Evolutionary conservation across 2,329 filamentous ascomycete species (phyloP).

Genomic region (Fusarium sp.): DNA sequence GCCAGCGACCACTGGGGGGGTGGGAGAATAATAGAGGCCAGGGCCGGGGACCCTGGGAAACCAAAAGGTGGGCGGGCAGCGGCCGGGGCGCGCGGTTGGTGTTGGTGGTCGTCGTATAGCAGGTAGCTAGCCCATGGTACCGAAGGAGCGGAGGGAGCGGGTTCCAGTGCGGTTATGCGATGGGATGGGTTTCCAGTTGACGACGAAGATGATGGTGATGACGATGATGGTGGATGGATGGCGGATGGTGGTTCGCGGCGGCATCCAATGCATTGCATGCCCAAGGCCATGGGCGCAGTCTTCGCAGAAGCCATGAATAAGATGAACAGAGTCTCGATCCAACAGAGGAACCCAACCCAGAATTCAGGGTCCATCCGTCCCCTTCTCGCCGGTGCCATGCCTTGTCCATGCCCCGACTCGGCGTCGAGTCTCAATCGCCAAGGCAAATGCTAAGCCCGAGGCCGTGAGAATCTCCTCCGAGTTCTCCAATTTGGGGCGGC

Average conservation of each 20-base stretch:
- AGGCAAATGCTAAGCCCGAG: constrained; percentile 15
- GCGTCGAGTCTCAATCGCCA: constrained; percentile 33
- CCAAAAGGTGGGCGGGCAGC: constrained; percentile 32
- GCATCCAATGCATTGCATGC: not conserved
- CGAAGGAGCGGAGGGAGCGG: constrained; percentile 11
- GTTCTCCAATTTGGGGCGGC: constrained; percentile 37
- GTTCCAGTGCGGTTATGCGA: constrained; percentile 20
- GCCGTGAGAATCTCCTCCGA: constrained; percentile 15
- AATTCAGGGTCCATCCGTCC: constrained; percentile 1
- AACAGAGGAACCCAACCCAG: not conserved
- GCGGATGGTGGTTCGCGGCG: not conserved
- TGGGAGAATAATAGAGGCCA: constrained; percentile 20
- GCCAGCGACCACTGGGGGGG: constrained; percentile 24
- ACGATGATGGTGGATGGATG: not conserved
- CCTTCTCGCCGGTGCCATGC: not conserved
- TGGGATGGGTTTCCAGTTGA: constrained; percentile 2
- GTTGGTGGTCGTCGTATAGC: constrained; percentile 23
- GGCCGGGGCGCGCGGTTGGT: constrained; percentile 41
- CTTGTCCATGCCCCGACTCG: constrained; percentile 15
- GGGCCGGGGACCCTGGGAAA: constrained; percentile 32
- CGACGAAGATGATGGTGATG: constrained; percentile 5
- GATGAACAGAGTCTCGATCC: not conserved
- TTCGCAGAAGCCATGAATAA: not conserved
- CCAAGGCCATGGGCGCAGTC: not conserved
- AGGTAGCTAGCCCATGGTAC: constrained; percentile 8